phyloP scores from a whole-genome alignment of 176 grass and related monocot species.

The Rhynchospora pubera region DNA sequence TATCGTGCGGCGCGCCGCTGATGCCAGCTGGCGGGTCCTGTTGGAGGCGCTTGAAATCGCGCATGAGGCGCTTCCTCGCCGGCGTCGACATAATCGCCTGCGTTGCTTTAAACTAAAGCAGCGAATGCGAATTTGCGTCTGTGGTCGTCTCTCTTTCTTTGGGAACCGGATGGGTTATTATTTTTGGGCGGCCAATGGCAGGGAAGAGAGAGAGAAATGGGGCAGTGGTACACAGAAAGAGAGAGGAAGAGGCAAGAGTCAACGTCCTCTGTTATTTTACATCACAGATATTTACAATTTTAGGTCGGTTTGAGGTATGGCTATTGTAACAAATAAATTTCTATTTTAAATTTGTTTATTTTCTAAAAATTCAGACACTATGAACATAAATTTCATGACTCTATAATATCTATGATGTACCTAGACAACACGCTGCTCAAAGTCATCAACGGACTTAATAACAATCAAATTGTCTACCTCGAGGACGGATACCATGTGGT shows the following conservation, averaged over 20 bases:
- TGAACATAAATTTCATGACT: too few relatives aligned
- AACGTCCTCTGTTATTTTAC: not conserved
- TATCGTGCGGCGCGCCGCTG: constrained; percentile 89
- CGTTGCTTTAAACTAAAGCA: constrained; percentile 1
- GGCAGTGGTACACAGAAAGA: not conserved
- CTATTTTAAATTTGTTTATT: too few relatives aligned
- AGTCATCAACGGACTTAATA: too few relatives aligned
- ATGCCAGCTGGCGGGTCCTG: constrained; percentile 92
- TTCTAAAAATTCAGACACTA: too few relatives aligned
- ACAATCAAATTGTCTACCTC: too few relatives aligned
- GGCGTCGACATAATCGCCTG: constrained; percentile 73
- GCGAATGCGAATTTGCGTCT: not conserved
- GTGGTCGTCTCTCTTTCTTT: constrained; percentile 20
- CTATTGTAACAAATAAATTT: too few relatives aligned
- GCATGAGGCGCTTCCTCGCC: constrained; percentile 97
- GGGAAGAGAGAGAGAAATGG: not conserved
- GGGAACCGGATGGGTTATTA: too few relatives aligned
- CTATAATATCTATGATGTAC: too few relatives aligned
- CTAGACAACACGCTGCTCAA: too few relatives aligned
- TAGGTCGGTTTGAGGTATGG: not conserved
- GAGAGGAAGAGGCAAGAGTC: not conserved
- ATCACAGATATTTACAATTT: not conserved
- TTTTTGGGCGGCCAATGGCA: not conserved
- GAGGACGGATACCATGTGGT: too few relatives aligned
- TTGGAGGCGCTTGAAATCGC: constrained; percentile 97